Conservation (phyloP, 139 green algal genomes). For the Micractinium conductrix region DNA sequence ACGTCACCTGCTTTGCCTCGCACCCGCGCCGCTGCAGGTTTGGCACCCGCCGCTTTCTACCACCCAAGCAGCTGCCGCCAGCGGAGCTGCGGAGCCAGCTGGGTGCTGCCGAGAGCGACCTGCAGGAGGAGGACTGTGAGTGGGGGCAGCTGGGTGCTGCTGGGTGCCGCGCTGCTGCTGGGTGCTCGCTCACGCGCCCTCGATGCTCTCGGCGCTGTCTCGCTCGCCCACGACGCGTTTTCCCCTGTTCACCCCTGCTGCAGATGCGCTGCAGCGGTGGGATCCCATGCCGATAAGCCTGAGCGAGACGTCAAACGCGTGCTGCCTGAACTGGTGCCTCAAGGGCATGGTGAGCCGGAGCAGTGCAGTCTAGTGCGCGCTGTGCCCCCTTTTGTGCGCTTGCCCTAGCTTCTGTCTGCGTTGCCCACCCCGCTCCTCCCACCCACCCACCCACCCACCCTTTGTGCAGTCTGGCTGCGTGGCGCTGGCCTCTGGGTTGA, state of each 20-base stretch:
- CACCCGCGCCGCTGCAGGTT: neutral
- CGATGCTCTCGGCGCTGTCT: too few relatives aligned
- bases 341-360: neutral
- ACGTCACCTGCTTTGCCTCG: neutral
- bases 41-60: neutral
- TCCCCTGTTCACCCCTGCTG: too few relatives aligned
- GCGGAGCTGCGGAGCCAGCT: slow-evolving; percentile 11
- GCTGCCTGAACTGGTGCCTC: neutral
- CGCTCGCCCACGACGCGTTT: too few relatives aligned
- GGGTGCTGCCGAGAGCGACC: neutral
- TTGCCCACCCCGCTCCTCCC: too few relatives aligned
- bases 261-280: slow-evolving; percentile 11
- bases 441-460: too few relatives aligned
- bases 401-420: neutral
- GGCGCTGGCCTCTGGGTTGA: neutral
- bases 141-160: neutral
- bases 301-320: neutral
- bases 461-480: slow-evolving; percentile 10
- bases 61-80: neutral
- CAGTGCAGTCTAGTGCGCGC: neutral
- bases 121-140: neutral
- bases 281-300: slow-evolving; percentile 1
- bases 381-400: neutral
- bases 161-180: neutral
- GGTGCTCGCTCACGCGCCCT: too few relatives aligned